Base-by-base conservation (phyloP, 148 eudicot species). In the Silene conica region DNA sequence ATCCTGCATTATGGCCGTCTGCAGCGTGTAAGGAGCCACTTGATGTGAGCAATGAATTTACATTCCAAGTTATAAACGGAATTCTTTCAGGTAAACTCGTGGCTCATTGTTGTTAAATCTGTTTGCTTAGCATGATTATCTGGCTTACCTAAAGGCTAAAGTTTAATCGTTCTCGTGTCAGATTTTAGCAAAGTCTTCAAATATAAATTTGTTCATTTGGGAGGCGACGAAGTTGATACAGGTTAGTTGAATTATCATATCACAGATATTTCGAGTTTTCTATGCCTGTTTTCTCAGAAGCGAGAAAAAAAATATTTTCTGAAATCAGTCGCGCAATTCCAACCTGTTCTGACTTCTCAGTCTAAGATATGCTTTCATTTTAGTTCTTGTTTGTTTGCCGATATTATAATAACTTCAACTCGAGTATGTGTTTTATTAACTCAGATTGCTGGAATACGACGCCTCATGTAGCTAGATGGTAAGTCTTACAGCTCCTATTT, bases 181-280 rank as follows among this genome's bases (percentile, higher is more conserved):
- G 97, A 94, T 89, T 89, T 94, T 82, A 89, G 92, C 81, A 89
- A 87, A 84, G 75, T 94, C 74, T 94, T 94, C 88, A 89, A 86
- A 72, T 94, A 82, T 69, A 88, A 77, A 70, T 92, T 90, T 25
- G 82, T 94, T 69, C 98, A 94, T 83, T 84, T 92, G 81, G 97
- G 98, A 84, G 98, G 98, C 23, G 98, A 94, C 74, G 98, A 94
- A 85, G 98, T 94, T 65, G 72, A 94, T 72, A 87, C 98, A 64
- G 81, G 98, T 91, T 73, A 85, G 92, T 81, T 73, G 38, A 38
- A 38, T 38, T 38, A 6, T 38, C 43, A 38, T 38, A 6, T 38
- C 43, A 38, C 43, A 38, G 43, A 2, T 38, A 4, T 38, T 38
- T 38, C 43, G 8, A 6, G 8, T 38, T 57, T 18, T 57, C 19